Conservation (phyloP, 1,284 basidiomycete species). For the Schizopora paradoxa region DNA sequence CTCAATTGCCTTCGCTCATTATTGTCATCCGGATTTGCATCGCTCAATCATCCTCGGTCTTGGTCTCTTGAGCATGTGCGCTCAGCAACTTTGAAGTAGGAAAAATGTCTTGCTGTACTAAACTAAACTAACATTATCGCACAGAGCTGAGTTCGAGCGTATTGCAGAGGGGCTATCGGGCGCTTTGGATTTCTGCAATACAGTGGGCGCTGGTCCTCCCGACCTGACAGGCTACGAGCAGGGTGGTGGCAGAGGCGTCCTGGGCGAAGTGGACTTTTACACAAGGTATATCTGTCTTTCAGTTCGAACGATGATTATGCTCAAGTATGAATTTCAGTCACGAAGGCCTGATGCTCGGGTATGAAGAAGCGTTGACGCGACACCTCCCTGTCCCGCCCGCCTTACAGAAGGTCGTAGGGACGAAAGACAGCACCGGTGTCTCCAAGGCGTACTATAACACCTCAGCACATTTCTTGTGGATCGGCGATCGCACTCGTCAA, state of each 20-base stretch:
- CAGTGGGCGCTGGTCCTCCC: conserved; percentile 67
- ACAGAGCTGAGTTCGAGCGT: conserved; percentile 74
- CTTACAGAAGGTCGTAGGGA: conserved; percentile 8
- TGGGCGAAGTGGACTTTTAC: conserved; percentile 93
- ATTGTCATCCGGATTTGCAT: conserved; percentile 88
- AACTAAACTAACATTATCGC: conserved; percentile 1
- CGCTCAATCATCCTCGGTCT: conserved; percentile 83
- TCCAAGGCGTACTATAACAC: conserved; percentile 71
- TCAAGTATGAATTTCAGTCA: conserved; percentile 48
- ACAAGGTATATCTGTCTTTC: conserved; percentile 55
- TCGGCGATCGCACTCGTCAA: conserved; percentile 95
- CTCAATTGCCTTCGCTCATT: conserved; percentile 90
- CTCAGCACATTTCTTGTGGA: conserved; percentile 94
- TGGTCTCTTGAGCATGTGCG: conserved; percentile 95
- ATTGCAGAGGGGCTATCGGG: conserved; percentile 86
- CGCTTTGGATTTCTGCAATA: conserved; percentile 89
- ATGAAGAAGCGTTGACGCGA: conserved; percentile 90
- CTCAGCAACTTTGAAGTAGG: conserved; percentile 65
- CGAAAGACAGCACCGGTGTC: conserved; percentile 8
- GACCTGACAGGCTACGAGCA: conserved; percentile 55
- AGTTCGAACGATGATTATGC: neutral
- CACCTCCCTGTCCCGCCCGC: conserved; percentile 39
- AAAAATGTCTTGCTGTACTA: conserved; percentile 6
- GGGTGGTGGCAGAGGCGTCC: conserved; percentile 64
- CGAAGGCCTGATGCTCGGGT: conserved; percentile 90